Conservation (phyloP, 352 stramenopile species). For the Phytophthora crassamura region DNA sequence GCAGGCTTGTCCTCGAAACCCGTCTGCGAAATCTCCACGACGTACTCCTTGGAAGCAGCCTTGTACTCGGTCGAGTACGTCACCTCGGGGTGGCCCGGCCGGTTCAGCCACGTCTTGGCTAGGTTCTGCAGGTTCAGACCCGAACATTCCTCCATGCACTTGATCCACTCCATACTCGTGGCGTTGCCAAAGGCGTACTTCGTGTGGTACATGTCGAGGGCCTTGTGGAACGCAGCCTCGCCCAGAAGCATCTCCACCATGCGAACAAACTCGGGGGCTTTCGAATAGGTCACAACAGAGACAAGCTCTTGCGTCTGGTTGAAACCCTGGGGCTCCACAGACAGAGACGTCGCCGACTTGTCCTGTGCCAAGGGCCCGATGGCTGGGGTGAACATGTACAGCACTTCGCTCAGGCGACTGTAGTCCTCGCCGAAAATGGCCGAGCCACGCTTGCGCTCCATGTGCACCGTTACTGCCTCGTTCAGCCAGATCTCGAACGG, state of each 20-base stretch:
- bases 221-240: constrained; percentile 72
- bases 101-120: constrained; percentile 78
- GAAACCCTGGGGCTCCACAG: constrained; percentile 75
- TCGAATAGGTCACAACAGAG: constrained; percentile 81
- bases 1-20: constrained; percentile 74
- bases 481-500: constrained; percentile 88
- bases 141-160: constrained; percentile 81
- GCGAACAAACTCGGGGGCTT: constrained; percentile 80
- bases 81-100: constrained; percentile 68
- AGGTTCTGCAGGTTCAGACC: constrained; percentile 68
- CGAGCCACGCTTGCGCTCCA: constrained; percentile 73
- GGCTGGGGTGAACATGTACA: constrained; percentile 77
- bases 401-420: constrained; percentile 70
- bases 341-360: constrained; percentile 73
- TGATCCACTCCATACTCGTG: constrained; percentile 79
- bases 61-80: constrained; percentile 71
- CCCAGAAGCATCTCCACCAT: constrained; percentile 80
- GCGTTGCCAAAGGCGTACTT: constrained; percentile 77
- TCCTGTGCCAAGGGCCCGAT: constrained; percentile 76
- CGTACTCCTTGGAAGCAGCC: constrained; percentile 51
- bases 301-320: constrained; percentile 86
- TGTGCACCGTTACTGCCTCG: constrained; percentile 82
- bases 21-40: constrained; percentile 69
- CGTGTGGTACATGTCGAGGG: constrained; percentile 81
- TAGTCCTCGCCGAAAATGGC: constrained; percentile 79